Base-by-base conservation (phyloP, 2,329 filamentous ascomycete genomes). In the Alternaria triticina region DNA sequence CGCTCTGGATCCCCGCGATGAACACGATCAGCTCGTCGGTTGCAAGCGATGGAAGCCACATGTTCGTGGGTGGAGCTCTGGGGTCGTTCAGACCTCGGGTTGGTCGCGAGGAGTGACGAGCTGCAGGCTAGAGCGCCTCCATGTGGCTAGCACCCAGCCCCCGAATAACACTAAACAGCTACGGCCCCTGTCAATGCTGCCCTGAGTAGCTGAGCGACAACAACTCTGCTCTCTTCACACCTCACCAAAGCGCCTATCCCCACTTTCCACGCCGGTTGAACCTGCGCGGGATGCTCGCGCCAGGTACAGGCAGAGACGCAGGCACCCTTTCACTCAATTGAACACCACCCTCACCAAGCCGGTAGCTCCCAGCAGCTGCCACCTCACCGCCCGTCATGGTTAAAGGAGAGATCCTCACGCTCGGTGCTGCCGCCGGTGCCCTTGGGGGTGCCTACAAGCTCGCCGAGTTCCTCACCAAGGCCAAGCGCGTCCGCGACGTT, bases 401-500 rank as follows among this genome's bases (percentile, higher is more conserved):
- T 43, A 77, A 75, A 54, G 70, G 69, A 52, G 75, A 77, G 65
- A 62, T 79, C 30, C 55, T 79, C 69, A 70, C 74, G 59, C 60
- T 74, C 58, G 78, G 76, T 62, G 74, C 73, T 33, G 75, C 75
- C 50, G 74, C 72, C 36, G 70, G 70, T 27, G 77, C 77, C 27
- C 66, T 79, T 58, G 78, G 74, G 64, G 78, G 76, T 51, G 74
- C 75, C 64, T 80, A 80, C 74, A 81, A 80, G 67, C 62, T 79
- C 61, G 70, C 73, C 63, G 78, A 81, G 60, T 79, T 79, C 67
- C 61, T 79, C 25, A 69, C 73, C 67, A 75, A 75, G 46, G 76
- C 74, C 55, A 79, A 79, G 66, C 74, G 73, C 23, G 67, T 80
- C 25, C 71, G 73, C 27, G 78, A 81, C 44, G 79, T 81, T 56